Evolutionary conservation across 2,329 filamentous ascomycete species (phyloP).

Genomic region (Graphium sp.): DNA sequence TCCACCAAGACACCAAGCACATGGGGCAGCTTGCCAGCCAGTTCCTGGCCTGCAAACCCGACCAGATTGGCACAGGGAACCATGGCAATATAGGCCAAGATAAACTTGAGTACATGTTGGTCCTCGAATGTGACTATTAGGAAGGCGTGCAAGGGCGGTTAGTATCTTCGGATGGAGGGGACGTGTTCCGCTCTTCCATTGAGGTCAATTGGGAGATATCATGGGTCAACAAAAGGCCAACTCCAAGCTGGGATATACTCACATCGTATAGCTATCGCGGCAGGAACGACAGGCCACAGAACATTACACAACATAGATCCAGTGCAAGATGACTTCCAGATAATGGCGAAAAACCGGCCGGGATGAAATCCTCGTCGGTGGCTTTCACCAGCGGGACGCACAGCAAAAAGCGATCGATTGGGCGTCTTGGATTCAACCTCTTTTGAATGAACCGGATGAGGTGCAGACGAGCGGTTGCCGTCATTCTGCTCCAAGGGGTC

Average conservation of each 20-base stretch:
- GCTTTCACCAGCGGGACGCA: slow-evolving; percentile 19
- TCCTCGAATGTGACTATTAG: slow-evolving; percentile 13
- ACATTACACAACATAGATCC: slow-evolving; percentile 27
- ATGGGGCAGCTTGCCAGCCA: slow-evolving; percentile 63
- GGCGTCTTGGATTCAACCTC: too few relatives aligned
- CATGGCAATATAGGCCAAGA: slow-evolving; percentile 28
- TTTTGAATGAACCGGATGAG: too few relatives aligned
- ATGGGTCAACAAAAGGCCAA: neutral
- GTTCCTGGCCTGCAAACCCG: slow-evolving; percentile 41
- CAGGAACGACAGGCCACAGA: slow-evolving; percentile 28
- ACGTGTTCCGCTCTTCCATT: too few relatives aligned
- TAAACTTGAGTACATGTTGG: slow-evolving; percentile 24
- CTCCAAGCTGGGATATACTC: neutral
- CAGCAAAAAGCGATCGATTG: too few relatives aligned
- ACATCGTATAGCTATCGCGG: slow-evolving; percentile 21
- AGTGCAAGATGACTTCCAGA: slow-evolving; percentile 23
- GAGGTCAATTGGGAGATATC: too few relatives aligned
- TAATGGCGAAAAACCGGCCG: slow-evolving; percentile 21
- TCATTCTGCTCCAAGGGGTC: too few relatives aligned
- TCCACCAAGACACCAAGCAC: slow-evolving; percentile 48
- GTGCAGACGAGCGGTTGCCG: too few relatives aligned
- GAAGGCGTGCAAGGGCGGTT: too few relatives aligned
- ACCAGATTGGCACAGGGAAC: slow-evolving; percentile 29
- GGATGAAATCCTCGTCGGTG: slow-evolving; percentile 24
- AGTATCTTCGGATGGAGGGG: too few relatives aligned